A percentile compares a stretch with the other conserved stretches of the same genome.
phyloP scores from a whole-genome alignment of 148 eudicot species.

The Simmondsia chinensis region DNA sequence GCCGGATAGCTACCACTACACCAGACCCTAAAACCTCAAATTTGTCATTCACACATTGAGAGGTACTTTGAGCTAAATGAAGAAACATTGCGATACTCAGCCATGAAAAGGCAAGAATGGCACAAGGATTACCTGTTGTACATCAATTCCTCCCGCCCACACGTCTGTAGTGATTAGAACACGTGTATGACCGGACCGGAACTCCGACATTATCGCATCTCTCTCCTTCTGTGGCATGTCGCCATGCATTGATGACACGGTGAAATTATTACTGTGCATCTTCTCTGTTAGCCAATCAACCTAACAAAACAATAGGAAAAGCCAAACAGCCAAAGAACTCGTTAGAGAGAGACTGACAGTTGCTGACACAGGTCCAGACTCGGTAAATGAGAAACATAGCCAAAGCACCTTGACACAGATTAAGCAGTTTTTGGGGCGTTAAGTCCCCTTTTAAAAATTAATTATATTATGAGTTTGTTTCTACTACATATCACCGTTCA shows the following conservation, averaged over 20 bases:
- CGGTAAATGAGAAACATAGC: neutral
- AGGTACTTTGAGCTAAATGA: no score
- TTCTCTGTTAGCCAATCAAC: constrained; percentile 96
- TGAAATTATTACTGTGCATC: constrained; percentile 87
- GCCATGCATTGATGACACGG: constrained; percentile 98
- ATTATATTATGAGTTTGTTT: no score
- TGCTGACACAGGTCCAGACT: neutral
- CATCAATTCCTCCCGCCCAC: constrained; percentile 98
- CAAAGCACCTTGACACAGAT: no score
- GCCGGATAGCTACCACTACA: no score
- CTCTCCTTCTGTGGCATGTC: constrained; percentile 99
- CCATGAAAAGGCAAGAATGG: neutral
- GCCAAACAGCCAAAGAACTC: neutral
- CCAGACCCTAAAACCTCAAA: no score
- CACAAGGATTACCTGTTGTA: constrained; percentile 62
- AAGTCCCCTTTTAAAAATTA: no score
- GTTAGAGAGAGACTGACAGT: neutral
- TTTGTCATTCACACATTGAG: no score
- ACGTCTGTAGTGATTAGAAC: constrained; percentile 96
- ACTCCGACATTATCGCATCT: constrained; percentile 94
- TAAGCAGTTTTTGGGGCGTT: no score
- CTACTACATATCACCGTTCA: no score
- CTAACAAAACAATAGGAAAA: constrained; percentile 15
- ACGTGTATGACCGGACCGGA: constrained; percentile 69
- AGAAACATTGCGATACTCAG: no score